Percentiles rank a stretch among this genome's conserved stretches.
phyloP scores from a whole-genome alignment of 1,284 basidiomycete species.

The Moniliophthora roreri region DNA sequence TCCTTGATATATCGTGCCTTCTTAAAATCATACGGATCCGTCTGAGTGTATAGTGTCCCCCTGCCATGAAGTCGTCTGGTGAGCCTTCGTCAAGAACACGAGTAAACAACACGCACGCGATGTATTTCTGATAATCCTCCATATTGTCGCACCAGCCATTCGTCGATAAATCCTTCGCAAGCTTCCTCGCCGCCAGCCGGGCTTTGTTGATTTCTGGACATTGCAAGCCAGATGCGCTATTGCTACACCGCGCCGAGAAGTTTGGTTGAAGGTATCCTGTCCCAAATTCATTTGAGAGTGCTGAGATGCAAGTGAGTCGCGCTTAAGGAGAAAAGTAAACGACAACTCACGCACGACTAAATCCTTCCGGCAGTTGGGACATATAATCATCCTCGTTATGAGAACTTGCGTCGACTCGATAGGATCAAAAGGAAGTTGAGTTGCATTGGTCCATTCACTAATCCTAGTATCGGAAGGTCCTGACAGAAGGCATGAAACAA shows the following conservation, averaged over 20 bases:
- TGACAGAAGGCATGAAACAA: slow-evolving; percentile 9
- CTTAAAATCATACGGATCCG: slow-evolving; percentile 10
- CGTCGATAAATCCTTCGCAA: slow-evolving; percentile 31
- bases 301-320: not conserved
- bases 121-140: slow-evolving; percentile 11
- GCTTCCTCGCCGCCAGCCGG: slow-evolving; percentile 32
- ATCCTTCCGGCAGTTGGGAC: not conserved
- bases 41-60: slow-evolving; percentile 5
- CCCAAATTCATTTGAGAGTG: slow-evolving; percentile 27
- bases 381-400: not conserved
- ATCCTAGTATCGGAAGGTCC: slow-evolving; percentile 3
- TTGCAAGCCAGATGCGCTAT: too few relatives aligned
- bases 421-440: not conserved
- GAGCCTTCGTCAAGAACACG: not conserved
- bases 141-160: slow-evolving; percentile 10
- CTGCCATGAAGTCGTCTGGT: not conserved
- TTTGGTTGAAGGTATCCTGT: slow-evolving; percentile 32
- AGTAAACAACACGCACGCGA: slow-evolving; percentile 26
- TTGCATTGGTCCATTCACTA: not conserved
- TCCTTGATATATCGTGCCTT: not conserved
- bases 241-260: slow-evolving; percentile 28
- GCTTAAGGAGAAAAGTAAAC: too few relatives aligned
- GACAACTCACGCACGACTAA: not conserved
- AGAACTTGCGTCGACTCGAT: not conserved
- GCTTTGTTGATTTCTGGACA: slow-evolving; percentile 34